A percentile compares a stretch with the other conserved stretches of the same genome.
Conservation (phyloP, 306 rosid genomes). For the Parietaria judaica region DNA sequence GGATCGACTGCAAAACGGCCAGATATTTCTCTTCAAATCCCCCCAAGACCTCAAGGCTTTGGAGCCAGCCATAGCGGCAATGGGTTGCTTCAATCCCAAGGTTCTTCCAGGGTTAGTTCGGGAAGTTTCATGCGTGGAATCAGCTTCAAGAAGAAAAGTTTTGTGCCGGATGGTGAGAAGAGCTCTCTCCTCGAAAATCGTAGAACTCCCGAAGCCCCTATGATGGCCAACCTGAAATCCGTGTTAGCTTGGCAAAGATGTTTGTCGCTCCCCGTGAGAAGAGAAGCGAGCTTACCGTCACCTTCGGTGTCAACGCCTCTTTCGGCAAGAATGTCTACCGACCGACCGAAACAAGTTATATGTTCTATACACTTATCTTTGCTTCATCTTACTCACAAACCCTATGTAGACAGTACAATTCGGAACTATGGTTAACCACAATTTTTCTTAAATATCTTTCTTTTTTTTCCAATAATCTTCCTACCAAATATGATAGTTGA, state of each 20-base stretch:
- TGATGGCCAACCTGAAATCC: slow-evolving; percentile 31
- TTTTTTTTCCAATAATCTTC: too few relatives aligned
- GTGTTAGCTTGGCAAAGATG: slow-evolving; percentile 66
- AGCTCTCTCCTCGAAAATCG: slow-evolving; percentile 60
- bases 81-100: slow-evolving; percentile 63
- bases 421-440: background rate
- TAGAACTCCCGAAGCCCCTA: slow-evolving; percentile 44
- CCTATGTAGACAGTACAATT: background rate
- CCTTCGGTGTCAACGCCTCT: slow-evolving; percentile 57
- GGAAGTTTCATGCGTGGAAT: slow-evolving; percentile 61
- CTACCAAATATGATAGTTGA: background rate
- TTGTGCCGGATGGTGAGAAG: slow-evolving; percentile 57
- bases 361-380: slow-evolving; percentile 24
- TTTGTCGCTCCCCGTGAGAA: slow-evolving; percentile 79
- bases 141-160: slow-evolving; percentile 72
- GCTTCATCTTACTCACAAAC: slow-evolving; percentile 3
- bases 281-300: slow-evolving; percentile 56
- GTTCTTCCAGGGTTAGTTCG: slow-evolving; percentile 49
- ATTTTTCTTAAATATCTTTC: too few relatives aligned
- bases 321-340: slow-evolving; percentile 59
- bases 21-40: slow-evolving; percentile 89
- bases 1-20: slow-evolving; percentile 59
- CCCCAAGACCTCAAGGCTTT: slow-evolving; percentile 60
- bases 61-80: slow-evolving; percentile 47
- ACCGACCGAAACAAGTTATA: slow-evolving; percentile 52